These are phyloP conservation scores for Trichosporon inkin DNA, from an alignment of 1,284 basidiomycete species.

Conservation along the genomic window DNA sequence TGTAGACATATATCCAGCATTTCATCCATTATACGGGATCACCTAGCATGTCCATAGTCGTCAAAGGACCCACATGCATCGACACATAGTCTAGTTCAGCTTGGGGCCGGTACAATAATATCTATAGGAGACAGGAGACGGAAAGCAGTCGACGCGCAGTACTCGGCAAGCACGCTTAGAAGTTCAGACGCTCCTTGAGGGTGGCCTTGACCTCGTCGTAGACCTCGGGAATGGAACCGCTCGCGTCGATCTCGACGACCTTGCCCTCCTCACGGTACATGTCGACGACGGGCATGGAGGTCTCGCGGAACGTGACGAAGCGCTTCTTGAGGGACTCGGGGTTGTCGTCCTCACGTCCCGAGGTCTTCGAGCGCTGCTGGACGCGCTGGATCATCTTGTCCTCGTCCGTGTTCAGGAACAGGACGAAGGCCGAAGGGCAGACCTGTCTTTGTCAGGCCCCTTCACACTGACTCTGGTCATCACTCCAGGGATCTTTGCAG, in stretches of 20 bases:
- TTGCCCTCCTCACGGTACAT: conserved; percentile 69
- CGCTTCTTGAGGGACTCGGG: conserved; percentile 93
- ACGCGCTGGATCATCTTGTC: conserved; percentile 82
- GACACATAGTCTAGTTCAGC: background rate
- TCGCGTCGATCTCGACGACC: conserved; percentile 77
- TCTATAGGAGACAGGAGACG: background rate
- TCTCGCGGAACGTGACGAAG: conserved; percentile 81
- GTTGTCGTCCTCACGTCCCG: conserved; percentile 94
- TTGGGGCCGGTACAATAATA: background rate
- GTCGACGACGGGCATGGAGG: conserved; percentile 95
- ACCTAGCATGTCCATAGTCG: background rate
- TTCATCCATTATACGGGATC: conserved; percentile 1
- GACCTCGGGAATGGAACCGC: conserved; percentile 68
- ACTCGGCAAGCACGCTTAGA: background rate
- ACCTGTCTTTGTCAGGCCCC: background rate
- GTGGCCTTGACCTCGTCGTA: conserved; percentile 60
- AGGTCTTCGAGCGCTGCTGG: conserved; percentile 85
- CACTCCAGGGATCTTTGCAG: background rate
- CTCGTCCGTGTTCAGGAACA: conserved; percentile 88
- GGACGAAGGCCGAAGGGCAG: conserved; percentile 62
- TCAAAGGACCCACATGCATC: background rate
- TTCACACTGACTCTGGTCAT: background rate
- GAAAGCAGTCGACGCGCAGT: background rate
- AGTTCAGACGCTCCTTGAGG: conserved; percentile 51
- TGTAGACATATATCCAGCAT: conserved; percentile 13